Base-by-base conservation (phyloP, 129 eudicot genomes). In the Oenanthe sinensis region DNA sequence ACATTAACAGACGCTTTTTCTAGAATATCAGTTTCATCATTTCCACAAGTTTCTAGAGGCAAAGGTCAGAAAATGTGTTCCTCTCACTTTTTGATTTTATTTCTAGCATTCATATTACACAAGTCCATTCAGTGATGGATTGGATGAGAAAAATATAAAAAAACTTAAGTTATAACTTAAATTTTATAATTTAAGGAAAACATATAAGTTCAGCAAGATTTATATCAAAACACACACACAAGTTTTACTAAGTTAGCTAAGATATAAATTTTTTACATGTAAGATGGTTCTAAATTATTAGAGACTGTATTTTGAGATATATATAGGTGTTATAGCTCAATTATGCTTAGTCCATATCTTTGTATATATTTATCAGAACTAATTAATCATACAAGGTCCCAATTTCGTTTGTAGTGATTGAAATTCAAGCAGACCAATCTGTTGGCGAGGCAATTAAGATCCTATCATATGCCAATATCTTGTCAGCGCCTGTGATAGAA, bases 1-100 rank as follows among this genome's bases (percentile, higher is more conserved):
- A 77, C 91, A 17, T 78, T 95, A 49, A 90, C 97, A 4, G 83
- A 84, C 68, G 93, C 98, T 45, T 95, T 95, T 49, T 75, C 92
- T 4, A 87, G 42, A 44, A 88, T 95, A 20, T 92, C 97, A 0
- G 98, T 90, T 84, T 91, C 96, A 8, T 88, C 98, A 36, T 95
- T 95, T 78, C 98, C 98, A 2, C 85, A 84, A 75, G 97, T 95
- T 43, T 85, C 90, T 60, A 85, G 92, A 71, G 97, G 98, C 79
- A 90, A 90, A 91, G 98, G 98, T 93, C n/a, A 79, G 33, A 55
- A 28, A 12, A 6, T 14, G 8, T 26, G 6, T 4, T 0, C 40
- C 8, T 63, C 1, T 28, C 9, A 3, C 36, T 26, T 63, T 10
- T 7, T 11, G 12, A 30, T 63, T 28, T 30, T 3, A 1, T 28